Percentiles rank a stretch among this genome's conserved stretches.
Conservation (phyloP, 805 yeast genomes). For the Lachancea thermotolerans region DNA sequence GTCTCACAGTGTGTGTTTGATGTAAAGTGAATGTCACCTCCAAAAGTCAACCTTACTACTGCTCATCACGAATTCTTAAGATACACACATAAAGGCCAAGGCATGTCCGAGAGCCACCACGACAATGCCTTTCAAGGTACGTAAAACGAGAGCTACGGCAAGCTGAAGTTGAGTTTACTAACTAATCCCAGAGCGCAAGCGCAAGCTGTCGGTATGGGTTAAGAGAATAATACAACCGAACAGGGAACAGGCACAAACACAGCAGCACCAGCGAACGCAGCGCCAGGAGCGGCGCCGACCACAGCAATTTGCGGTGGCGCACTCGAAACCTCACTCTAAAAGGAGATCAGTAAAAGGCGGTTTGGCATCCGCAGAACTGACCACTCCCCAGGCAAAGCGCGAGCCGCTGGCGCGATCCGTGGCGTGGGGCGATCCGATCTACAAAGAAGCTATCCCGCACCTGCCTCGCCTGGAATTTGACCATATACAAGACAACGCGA, state of each 20-base stretch:
- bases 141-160: not conserved
- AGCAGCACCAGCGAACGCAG: not conserved
- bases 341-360: not conserved
- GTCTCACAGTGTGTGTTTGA: no score
- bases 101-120: constrained; percentile 10
- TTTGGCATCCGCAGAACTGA: not conserved
- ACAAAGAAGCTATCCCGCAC: not conserved
- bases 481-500: constrained; percentile 20
- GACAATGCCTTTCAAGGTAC: constrained; percentile 19
- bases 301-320: not conserved
- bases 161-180: not conserved
- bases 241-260: constrained; percentile 8
- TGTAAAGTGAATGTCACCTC: not conserved
- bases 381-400: not conserved
- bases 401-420: not conserved
- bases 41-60: not conserved
- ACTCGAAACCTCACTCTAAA: not conserved
- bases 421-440: constrained; percentile 2
- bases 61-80: not conserved
- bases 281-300: not conserved
- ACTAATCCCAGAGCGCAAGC: constrained; percentile 17
- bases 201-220: constrained; percentile 29
- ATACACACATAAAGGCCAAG: not conserved
- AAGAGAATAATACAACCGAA: constrained; percentile 28
- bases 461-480: constrained; percentile 1